Evolutionary conservation across 352 stramenopile genomes (phyloP).

Genomic region (Globisporangium spinosum): DNA sequence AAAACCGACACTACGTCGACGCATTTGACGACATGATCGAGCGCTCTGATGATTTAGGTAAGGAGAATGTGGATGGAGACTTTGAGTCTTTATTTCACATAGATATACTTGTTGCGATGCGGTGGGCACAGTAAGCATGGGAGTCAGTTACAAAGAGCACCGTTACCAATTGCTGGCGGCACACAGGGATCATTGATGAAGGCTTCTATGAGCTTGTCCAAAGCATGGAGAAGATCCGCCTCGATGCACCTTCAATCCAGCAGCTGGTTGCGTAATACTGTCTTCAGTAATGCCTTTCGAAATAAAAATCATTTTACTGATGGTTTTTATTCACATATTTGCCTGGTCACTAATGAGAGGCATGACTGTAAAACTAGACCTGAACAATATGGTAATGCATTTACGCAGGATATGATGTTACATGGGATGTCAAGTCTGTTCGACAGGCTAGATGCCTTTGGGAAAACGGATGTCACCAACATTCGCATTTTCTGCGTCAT

Average conservation of each 20-base stretch:
- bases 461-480: not conserved
- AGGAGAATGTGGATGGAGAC: not conserved
- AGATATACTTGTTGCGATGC: not conserved
- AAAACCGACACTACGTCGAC: too few species aligned
- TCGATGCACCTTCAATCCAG: not conserved
- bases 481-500: not conserved
- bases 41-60: not conserved
- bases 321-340: too few species aligned
- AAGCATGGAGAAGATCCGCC: not conserved
- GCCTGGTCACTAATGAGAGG: too few species aligned
- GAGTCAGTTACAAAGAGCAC: too few species aligned
- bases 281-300: too few species aligned
- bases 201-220: not conserved
- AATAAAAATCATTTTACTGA: too few species aligned
- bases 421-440: not conserved
- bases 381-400: not conserved
- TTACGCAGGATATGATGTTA: not conserved
- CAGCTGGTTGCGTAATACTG: too few species aligned
- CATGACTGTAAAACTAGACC: too few species aligned
- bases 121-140: too few species aligned
- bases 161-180: too few species aligned
- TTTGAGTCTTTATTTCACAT: slow-evolving; percentile 2
- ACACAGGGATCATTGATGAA: not conserved
- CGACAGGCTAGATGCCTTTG: not conserved
- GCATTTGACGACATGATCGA: not conserved